Conservation (phyloP, 129 eudicot species). For the Artemisia tridentata region DNA sequence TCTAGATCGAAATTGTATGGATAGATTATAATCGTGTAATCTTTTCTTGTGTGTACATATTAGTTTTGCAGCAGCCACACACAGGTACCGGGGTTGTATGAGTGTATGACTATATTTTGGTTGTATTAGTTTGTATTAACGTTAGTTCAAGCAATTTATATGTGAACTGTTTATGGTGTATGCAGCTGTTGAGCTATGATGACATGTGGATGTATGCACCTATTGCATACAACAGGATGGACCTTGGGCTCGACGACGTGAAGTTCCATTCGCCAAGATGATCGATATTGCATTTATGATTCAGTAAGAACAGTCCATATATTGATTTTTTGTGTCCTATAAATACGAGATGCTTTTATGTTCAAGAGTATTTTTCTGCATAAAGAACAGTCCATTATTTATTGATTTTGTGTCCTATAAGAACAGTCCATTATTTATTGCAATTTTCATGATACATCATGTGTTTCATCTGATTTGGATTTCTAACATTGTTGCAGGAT, state of each 20-base stretch:
- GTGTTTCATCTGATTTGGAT: constrained; percentile 7
- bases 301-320: not conserved
- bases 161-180: constrained; percentile 16
- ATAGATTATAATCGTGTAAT: no score
- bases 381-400: no score
- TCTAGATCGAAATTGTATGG: no score
- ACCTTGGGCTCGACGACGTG: constrained; percentile 52
- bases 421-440: not conserved
- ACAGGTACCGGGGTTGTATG: no score
- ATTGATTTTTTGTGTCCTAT: constrained; percentile 1
- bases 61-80: no score
- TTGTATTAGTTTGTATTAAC: no score
- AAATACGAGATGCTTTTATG: constrained; percentile 12
- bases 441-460: not conserved
- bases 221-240: constrained; percentile 68
- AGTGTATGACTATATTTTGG: no score
- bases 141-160: not conserved
- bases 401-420: no score
- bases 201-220: constrained; percentile 83
- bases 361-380: constrained; percentile 1
- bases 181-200: no score
- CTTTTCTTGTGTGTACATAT: no score
- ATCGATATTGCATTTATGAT: not conserved
- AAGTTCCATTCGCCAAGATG: constrained; percentile 41
- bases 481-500: constrained; percentile 47